A percentile compares a stretch with the other conserved stretches of the same genome.
Conservation (phyloP, 441 rosid genomes). For the Pelargonium cotyledonis region DNA sequence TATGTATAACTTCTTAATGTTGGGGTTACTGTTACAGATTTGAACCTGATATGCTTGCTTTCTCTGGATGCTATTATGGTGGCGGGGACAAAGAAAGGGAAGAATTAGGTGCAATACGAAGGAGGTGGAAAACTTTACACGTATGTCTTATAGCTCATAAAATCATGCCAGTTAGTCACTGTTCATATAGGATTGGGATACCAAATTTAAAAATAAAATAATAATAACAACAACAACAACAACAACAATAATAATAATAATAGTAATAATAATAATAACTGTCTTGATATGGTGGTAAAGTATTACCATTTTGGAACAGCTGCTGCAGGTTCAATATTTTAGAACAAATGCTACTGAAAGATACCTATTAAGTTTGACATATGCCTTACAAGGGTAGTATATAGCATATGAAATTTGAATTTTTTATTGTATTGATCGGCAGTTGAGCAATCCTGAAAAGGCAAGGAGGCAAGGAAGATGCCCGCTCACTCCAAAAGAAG, state of each 20-base stretch:
- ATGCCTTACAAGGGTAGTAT: background rate
- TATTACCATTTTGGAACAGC: background rate
- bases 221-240: no score
- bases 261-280: slow-evolving; percentile 50
- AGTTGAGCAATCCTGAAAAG: slow-evolving; percentile 76
- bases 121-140: slow-evolving; percentile 95
- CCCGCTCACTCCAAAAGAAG: slow-evolving; percentile 98
- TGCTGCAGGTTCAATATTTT: background rate
- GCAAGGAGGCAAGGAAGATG: slow-evolving; percentile 94
- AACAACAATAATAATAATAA: slow-evolving; percentile 46
- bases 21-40: slow-evolving; percentile 48
- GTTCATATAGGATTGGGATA: background rate
- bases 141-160: slow-evolving; percentile 49
- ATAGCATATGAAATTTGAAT: slow-evolving; percentile 12
- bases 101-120: slow-evolving; percentile 70
- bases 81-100: slow-evolving; percentile 79
- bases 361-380: background rate
- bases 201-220: background rate
- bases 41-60: slow-evolving; percentile 98
- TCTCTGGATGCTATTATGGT: slow-evolving; percentile 62
- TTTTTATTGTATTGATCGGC: slow-evolving; percentile 11
- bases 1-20: slow-evolving; percentile 19
- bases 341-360: background rate
- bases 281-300: slow-evolving; percentile 38
- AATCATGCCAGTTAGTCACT: slow-evolving; percentile 10